Conservation (phyloP, 306 rosid species). For the Pyrus bretschneideri region DNA sequence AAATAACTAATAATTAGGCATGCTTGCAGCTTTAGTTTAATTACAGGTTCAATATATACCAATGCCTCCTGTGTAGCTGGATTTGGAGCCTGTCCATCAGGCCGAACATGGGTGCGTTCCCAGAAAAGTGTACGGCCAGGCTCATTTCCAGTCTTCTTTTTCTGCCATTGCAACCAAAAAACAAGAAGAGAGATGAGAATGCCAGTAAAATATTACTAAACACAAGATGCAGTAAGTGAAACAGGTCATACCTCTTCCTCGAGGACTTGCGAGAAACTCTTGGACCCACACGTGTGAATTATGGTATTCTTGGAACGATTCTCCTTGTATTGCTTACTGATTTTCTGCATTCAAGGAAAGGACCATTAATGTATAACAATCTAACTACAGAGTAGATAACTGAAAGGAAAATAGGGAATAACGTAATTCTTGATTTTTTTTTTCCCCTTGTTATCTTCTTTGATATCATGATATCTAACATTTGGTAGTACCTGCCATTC, state of each 20-base stretch:
- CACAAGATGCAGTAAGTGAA: background rate
- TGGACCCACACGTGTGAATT: background rate
- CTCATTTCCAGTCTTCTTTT: background rate
- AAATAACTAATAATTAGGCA: background rate
- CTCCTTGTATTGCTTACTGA: background rate
- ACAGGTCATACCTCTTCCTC: background rate
- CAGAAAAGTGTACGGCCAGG: background rate
- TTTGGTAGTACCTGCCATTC: constrained; percentile 2
- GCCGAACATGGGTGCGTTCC: background rate
- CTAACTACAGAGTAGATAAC: background rate
- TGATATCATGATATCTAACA: background rate
- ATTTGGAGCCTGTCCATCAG: background rate
- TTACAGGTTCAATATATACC: background rate
- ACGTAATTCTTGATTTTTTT: background rate
- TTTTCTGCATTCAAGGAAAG: background rate
- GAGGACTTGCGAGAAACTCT: background rate
- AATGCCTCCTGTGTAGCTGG: constrained; percentile 1
- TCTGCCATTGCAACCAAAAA: background rate
- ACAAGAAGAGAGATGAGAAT: background rate
- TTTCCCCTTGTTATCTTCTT: background rate
- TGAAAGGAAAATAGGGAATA: background rate
- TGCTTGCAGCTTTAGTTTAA: background rate
- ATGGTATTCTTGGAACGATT: background rate
- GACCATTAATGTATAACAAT: background rate
- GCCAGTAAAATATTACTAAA: background rate